A percentile compares a stretch with the other conserved stretches of the same genome.
Evolutionary conservation across 768 basidiomycete species (phyloP).

Genomic region (Termitomyces sp.): DNA sequence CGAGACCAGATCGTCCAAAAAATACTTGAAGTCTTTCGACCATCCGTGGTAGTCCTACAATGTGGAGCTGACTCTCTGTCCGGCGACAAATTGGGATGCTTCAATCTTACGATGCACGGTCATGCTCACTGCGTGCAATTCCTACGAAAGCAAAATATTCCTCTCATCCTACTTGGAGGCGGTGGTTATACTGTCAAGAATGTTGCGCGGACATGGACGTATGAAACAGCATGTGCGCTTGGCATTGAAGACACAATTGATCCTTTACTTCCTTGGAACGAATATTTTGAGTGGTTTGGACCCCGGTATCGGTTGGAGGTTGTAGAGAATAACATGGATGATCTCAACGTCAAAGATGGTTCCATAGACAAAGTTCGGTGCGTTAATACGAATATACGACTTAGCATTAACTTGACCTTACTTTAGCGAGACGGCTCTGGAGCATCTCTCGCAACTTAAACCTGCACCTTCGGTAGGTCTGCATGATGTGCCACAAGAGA

Average conservation of each 20-base stretch:
- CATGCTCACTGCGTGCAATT: constrained; percentile 93
- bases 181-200: constrained; percentile 98
- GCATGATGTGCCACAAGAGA: constrained; percentile 76
- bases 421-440: constrained; percentile 29
- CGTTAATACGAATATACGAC: constrained; percentile 16
- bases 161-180: constrained; percentile 88
- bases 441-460: constrained; percentile 35
- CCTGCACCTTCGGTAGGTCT: constrained; percentile 80
- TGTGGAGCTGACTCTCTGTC: constrained; percentile 95
- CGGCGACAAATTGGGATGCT: constrained; percentile 92
- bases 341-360: constrained; percentile 77
- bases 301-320: constrained; percentile 93
- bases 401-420: not conserved
- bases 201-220: constrained; percentile 92
- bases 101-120: constrained; percentile 94
- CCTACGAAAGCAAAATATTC: constrained; percentile 76
- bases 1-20: constrained; percentile 63
- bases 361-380: constrained; percentile 79
- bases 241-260: constrained; percentile 78
- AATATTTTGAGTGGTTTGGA: constrained; percentile 97
- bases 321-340: constrained; percentile 89
- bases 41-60: constrained; percentile 85
- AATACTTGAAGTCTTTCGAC: constrained; percentile 84
- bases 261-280: constrained; percentile 76
- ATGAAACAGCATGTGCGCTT: constrained; percentile 94